These are phyloP conservation scores for Cairneyella variabilis DNA, from an alignment of 495 filamentous ascomycete species.

Conservation along the genomic window DNA sequence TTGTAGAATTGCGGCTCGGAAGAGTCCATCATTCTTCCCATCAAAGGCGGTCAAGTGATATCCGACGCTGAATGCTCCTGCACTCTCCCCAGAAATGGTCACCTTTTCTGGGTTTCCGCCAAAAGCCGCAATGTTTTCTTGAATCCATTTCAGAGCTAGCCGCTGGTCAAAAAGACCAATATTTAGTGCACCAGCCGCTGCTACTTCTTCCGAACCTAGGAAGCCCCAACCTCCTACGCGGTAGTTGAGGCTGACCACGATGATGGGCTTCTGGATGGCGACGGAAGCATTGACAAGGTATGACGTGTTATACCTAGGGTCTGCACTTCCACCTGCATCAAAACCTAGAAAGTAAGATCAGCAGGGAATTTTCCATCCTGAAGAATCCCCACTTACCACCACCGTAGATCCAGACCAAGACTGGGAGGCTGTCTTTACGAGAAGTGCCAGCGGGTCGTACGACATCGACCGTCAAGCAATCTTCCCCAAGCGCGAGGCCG, in stretches of 20 bases:
- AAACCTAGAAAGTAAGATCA: slow-evolving; percentile 34
- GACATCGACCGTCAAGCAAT: slow-evolving; percentile 51
- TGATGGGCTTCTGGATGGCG: slow-evolving; percentile 51
- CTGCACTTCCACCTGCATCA: slow-evolving; percentile 40
- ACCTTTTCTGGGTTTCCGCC: slow-evolving; percentile 33
- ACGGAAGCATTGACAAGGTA: slow-evolving; percentile 48
- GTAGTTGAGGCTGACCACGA: slow-evolving; percentile 60
- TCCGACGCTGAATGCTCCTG: slow-evolving; percentile 44
- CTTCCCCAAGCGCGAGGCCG: slow-evolving; percentile 30
- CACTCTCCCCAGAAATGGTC: slow-evolving; percentile 45
- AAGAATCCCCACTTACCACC: slow-evolving; percentile 33
- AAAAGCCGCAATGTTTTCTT: slow-evolving; percentile 41
- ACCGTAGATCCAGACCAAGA: slow-evolving; percentile 64
- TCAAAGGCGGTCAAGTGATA: slow-evolving; percentile 4
- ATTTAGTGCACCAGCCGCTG: slow-evolving; percentile 53
- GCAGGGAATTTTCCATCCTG: background rate
- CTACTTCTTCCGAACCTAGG: slow-evolving; percentile 55
- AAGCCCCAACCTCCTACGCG: slow-evolving; percentile 57
- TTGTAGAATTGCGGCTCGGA: background rate
- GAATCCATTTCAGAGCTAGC: slow-evolving; percentile 40
- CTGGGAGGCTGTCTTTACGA: slow-evolving; percentile 43
- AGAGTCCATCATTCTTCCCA: background rate
- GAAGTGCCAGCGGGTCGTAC: slow-evolving; percentile 44
- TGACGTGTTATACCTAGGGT: slow-evolving; percentile 40
- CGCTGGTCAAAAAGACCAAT: slow-evolving; percentile 35